Percentiles rank a stretch among this genome's conserved stretches.
These are phyloP conservation scores for Neltuma alba DNA, from an alignment of 306 rosid species.

Conservation along the genomic window DNA sequence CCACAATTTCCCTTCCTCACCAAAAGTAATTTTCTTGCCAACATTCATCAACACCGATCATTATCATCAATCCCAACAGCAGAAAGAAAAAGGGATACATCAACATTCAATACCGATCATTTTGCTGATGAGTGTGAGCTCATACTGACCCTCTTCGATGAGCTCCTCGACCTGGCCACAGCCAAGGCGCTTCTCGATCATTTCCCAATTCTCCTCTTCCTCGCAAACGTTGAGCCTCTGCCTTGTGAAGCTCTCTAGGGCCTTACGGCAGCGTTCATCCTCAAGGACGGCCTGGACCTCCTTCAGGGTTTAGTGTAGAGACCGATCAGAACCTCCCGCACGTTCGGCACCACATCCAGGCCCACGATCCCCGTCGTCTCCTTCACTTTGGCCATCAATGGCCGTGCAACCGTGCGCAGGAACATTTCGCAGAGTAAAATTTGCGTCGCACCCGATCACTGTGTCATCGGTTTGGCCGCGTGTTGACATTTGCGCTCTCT, in stretches of 20 bases:
- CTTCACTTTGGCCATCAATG: slow-evolving; percentile 85
- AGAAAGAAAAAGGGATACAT: neutral
- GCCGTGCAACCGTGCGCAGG: slow-evolving; percentile 79
- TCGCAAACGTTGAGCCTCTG: slow-evolving; percentile 77
- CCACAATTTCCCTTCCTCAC: too few species aligned
- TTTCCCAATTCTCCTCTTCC: slow-evolving; percentile 84
- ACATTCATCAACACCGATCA: neutral
- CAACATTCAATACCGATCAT: slow-evolving; percentile 63
- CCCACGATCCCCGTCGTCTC: slow-evolving; percentile 90
- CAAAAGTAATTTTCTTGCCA: neutral
- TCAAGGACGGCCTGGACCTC: slow-evolving; percentile 89
- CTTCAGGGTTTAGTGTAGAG: slow-evolving; percentile 73
- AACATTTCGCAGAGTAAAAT: slow-evolving; percentile 50
- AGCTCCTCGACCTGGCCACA: slow-evolving; percentile 98
- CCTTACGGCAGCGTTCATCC: slow-evolving; percentile 91
- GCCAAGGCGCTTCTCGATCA: slow-evolving; percentile 71
- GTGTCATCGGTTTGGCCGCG: neutral
- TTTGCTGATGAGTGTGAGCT: slow-evolving; percentile 71
- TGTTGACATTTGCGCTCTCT: neutral
- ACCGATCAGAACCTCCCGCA: slow-evolving; percentile 69
- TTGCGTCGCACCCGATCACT: slow-evolving; percentile 7
- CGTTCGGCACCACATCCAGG: slow-evolving; percentile 86
- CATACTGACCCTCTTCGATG: slow-evolving; percentile 91
- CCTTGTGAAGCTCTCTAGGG: slow-evolving; percentile 82
- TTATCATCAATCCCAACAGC: neutral